phyloP scores from a whole-genome alignment of 177 flowering plant genomes.

The Vitis hybrid region DNA sequence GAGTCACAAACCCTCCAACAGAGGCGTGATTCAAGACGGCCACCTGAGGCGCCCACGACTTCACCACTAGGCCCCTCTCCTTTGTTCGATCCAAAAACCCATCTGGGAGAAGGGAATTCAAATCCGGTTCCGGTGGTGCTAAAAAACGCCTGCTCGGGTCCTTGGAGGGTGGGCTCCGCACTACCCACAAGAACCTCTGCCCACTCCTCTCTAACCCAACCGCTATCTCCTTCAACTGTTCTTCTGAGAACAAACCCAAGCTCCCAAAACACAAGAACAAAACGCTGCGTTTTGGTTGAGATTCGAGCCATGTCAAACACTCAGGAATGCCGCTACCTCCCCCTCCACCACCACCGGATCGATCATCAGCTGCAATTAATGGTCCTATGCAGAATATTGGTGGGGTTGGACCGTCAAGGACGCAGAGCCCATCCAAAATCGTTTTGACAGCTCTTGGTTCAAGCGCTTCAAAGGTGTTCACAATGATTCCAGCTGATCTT shows the following conservation, averaged over 20 bases:
- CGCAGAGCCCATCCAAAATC: constrained; percentile 21
- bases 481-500: constrained; percentile 26
- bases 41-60: neutral
- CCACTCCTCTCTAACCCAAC: no score
- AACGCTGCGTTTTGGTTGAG: neutral
- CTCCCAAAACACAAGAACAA: neutral
- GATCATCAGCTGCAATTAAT: constrained; percentile 1
- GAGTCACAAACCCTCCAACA: no score
- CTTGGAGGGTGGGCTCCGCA: no score
- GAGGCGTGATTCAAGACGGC: neutral
- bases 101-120: neutral
- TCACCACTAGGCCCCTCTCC: neutral
- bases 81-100: no score
- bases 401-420: constrained; percentile 19
- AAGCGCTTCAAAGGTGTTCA: constrained; percentile 34
- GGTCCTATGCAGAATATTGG: constrained; percentile 26
- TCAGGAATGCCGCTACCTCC: neutral
- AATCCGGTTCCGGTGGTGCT: neutral
- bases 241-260: neutral
- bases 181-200: no score
- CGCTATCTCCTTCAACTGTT: neutral
- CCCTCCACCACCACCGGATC: neutral
- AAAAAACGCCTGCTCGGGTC: no score
- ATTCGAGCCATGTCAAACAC: neutral
- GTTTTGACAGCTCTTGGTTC: constrained; percentile 24